Evolutionary conservation across 768 basidiomycete species (phyloP).

Genomic region (Suillus americanus): DNA sequence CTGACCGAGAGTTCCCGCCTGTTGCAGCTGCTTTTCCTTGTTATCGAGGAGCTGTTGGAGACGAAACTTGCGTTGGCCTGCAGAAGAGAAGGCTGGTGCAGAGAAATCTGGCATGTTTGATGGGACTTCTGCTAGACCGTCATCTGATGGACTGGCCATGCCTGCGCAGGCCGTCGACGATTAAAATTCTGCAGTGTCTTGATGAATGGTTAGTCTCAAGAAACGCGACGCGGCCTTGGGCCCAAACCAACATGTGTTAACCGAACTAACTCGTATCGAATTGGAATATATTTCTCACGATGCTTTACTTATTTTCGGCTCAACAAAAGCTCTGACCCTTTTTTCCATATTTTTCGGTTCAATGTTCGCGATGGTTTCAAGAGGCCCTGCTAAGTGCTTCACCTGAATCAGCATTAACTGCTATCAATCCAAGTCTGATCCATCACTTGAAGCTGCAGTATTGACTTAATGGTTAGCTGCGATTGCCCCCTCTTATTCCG

Average conservation of each 20-base stretch:
- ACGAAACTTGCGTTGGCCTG: slow-evolving; percentile 61
- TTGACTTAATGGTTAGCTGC: neutral
- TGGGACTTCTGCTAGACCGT: slow-evolving; percentile 32
- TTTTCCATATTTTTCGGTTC: neutral
- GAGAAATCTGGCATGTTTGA: slow-evolving; percentile 45
- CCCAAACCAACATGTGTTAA: slow-evolving; percentile 3
- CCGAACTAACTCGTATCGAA: neutral
- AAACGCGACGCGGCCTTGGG: slow-evolving; percentile 2
- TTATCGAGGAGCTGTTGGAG: slow-evolving; percentile 74
- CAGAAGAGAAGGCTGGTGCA: slow-evolving; percentile 41
- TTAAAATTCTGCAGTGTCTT: slow-evolving; percentile 12
- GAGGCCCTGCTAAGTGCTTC: neutral
- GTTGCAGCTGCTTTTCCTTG: slow-evolving; percentile 91
- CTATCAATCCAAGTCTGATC: neutral
- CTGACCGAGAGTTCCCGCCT: slow-evolving; percentile 90
- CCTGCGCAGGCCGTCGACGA: slow-evolving; percentile 20
- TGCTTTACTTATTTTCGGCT: neutral
- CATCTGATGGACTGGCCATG: slow-evolving; percentile 43
- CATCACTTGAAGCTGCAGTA: neutral
- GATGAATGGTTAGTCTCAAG: slow-evolving; percentile 4
- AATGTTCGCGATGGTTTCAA: neutral
- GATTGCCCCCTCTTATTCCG: neutral
- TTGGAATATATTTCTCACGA: slow-evolving; percentile 6
- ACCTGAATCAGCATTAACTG: neutral
- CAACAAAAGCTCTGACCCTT: too few relatives aligned